phyloP scores from a whole-genome alignment of 1,139 yeast species.

The Debaryomyces robertsiae region DNA sequence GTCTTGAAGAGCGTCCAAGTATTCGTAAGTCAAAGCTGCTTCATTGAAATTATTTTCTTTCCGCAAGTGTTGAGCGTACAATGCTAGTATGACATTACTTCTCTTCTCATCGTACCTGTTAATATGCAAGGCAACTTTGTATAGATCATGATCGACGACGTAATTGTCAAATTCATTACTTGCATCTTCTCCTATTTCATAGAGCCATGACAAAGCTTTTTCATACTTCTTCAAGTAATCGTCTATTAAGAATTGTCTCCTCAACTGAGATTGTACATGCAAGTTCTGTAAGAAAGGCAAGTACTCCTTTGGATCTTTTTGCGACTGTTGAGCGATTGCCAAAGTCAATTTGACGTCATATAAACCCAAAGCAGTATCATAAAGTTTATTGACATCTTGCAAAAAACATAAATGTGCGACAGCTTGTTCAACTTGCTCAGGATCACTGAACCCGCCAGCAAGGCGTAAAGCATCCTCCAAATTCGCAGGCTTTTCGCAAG shows the following conservation, averaged over 20 bases:
- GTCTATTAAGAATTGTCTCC: conserved; percentile 79
- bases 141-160: conserved; percentile 73
- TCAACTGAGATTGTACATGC: conserved; percentile 63
- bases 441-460: conserved; percentile 50
- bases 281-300: conserved; percentile 86
- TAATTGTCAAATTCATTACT: conserved; percentile 68
- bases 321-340: conserved; percentile 91
- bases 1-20: conserved; percentile 52
- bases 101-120: conserved; percentile 61
- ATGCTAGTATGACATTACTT: conserved; percentile 54
- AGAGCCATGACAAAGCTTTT: conserved; percentile 69
- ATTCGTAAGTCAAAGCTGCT: conserved; percentile 80
- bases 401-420: conserved; percentile 87
- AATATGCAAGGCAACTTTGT: conserved; percentile 64
- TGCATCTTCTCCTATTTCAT: conserved; percentile 50
- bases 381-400: conserved; percentile 83
- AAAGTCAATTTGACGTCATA: conserved; percentile 83
- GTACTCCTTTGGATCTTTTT: conserved; percentile 96
- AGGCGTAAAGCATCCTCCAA: conserved; percentile 70
- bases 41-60: conserved; percentile 60
- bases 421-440: conserved; percentile 59
- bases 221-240: conserved; percentile 67
- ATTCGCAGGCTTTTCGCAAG: conserved; percentile 89
- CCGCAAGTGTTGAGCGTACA: conserved; percentile 65
- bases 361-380: conserved; percentile 76